Percentiles rank a stretch among this genome's conserved stretches.
These are phyloP conservation scores for Cucurbita argyrosperma DNA, from an alignment of 306 rosid genomes.

Conservation along the genomic window DNA sequence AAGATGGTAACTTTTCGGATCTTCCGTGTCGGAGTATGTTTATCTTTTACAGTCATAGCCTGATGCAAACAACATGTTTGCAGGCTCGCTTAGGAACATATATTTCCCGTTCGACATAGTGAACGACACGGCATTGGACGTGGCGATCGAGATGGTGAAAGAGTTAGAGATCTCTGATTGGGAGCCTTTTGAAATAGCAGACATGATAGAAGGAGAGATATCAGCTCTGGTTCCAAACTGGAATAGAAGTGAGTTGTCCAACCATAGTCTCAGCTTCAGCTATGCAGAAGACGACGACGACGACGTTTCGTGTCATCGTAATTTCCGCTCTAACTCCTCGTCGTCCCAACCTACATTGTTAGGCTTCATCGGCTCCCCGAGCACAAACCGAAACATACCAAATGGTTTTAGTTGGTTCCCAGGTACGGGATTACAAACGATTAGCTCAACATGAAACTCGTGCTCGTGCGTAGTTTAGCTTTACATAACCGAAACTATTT, in stretches of 20 bases:
- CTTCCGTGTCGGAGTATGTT: not conserved
- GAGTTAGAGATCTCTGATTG: constrained; percentile 72
- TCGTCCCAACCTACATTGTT: constrained; percentile 40
- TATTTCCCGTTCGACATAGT: constrained; percentile 67
- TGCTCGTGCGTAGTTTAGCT: not conserved
- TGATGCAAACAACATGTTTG: not conserved
- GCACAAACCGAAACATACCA: constrained; percentile 19
- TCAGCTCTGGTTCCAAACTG: constrained; percentile 44
- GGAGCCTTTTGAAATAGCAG: constrained; percentile 76
- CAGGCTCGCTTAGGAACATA: constrained; percentile 62
- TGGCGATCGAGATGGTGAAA: constrained; percentile 83
- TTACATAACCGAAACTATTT: constrained; percentile 7
- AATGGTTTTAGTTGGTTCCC: constrained; percentile 34
- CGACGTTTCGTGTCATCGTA: constrained; percentile 23
- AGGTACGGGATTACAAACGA: constrained; percentile 22
- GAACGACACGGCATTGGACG: constrained; percentile 61
- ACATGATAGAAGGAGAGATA: constrained; percentile 72
- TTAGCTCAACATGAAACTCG: not conserved
- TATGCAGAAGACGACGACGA: constrained; percentile 26
- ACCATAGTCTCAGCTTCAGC: constrained; percentile 18
- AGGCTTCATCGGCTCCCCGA: constrained; percentile 22
- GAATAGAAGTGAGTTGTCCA: constrained; percentile 22
- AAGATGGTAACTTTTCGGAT: constrained; percentile 37
- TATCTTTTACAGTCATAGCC: not conserved
- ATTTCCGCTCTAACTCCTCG: constrained; percentile 33